Percentiles rank a stretch among this genome's conserved stretches.
These are phyloP conservation scores for Coelastrella sp. DNA, from an alignment of 139 green algal species.

Conservation along the genomic window DNA sequence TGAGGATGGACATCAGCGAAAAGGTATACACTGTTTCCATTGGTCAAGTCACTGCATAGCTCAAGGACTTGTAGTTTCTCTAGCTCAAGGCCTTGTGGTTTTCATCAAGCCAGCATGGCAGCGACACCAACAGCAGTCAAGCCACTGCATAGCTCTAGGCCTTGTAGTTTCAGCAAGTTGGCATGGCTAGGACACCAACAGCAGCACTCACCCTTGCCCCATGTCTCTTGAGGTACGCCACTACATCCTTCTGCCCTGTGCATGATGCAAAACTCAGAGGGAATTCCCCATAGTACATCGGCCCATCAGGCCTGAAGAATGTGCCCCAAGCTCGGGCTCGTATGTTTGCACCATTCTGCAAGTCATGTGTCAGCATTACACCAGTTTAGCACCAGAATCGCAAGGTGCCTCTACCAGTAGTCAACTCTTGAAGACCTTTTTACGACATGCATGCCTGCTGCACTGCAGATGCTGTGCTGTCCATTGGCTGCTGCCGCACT, in stretches of 20 bases:
- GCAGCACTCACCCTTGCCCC: constrained; percentile 47
- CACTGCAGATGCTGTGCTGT: not conserved
- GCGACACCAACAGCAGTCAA: not conserved
- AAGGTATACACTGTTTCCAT: not conserved
- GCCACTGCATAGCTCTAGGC: not conserved
- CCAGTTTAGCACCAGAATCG: too few relatives aligned
- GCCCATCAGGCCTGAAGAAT: constrained; percentile 63
- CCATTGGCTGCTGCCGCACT: not conserved
- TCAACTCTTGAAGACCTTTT: too few relatives aligned
- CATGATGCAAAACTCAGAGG: constrained; percentile 68
- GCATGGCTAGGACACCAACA: not conserved
- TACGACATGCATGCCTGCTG: too few relatives aligned
- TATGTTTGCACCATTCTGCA: constrained; percentile 66
- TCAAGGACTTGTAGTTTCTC: not conserved
- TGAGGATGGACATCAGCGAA: not conserved
- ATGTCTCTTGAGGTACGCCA: constrained; percentile 68
- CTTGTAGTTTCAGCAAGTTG: not conserved
- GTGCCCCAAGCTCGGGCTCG: constrained; percentile 62
- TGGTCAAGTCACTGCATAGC: not conserved
- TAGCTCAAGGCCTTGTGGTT: not conserved
- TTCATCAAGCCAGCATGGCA: not conserved
- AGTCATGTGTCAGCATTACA: constrained; percentile 34
- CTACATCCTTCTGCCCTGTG: constrained; percentile 71
- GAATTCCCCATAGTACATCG: constrained; percentile 73
- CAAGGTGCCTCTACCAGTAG: too few relatives aligned